A percentile compares a stretch with the other conserved stretches of the same genome.
phyloP scores from a whole-genome alignment of 2,329 filamentous ascomycete species.

The Ophiocordyceps robertsii region DNA sequence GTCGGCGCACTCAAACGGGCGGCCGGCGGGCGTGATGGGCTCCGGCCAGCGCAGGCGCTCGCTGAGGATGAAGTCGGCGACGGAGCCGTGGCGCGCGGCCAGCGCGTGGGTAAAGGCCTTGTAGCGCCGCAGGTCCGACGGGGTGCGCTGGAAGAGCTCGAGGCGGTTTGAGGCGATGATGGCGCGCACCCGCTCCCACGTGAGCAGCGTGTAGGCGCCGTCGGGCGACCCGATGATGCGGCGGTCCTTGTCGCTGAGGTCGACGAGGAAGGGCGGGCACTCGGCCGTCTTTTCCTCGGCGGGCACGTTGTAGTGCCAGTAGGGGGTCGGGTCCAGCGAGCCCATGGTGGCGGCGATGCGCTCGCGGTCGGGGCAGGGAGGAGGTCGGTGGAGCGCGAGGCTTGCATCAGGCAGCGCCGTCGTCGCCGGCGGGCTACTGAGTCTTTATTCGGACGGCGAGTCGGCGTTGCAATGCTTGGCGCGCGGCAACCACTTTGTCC shows the following conservation, averaged over 20 bases:
- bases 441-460: too few species aligned
- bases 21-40: slow-evolving; percentile 20
- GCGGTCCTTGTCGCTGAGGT: slow-evolving; percentile 53
- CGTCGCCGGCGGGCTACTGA: too few species aligned
- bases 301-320: slow-evolving; percentile 76
- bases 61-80: slow-evolving; percentile 62
- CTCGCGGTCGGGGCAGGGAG: not conserved
- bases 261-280: slow-evolving; percentile 59
- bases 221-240: slow-evolving; percentile 60
- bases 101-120: slow-evolving; percentile 54
- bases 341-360: slow-evolving; percentile 19
- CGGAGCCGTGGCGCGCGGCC: slow-evolving; percentile 54
- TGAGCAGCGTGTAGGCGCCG: slow-evolving; percentile 43
- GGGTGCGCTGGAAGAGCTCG: slow-evolving; percentile 61
- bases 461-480: too few species aligned
- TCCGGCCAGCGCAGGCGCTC: slow-evolving; percentile 56
- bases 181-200: slow-evolving; percentile 56
- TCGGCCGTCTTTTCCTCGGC: slow-evolving; percentile 42
- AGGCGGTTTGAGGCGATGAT: slow-evolving; percentile 55
- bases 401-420: not conserved
- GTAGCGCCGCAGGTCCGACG: slow-evolving; percentile 68
- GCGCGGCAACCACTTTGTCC: too few species aligned
- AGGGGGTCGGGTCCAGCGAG: slow-evolving; percentile 32
- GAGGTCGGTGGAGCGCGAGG: not conserved
- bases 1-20: slow-evolving; percentile 29